Evolutionary conservation across 805 yeast genomes (phyloP).

Genomic region (Yamadazyma phyllophila): DNA sequence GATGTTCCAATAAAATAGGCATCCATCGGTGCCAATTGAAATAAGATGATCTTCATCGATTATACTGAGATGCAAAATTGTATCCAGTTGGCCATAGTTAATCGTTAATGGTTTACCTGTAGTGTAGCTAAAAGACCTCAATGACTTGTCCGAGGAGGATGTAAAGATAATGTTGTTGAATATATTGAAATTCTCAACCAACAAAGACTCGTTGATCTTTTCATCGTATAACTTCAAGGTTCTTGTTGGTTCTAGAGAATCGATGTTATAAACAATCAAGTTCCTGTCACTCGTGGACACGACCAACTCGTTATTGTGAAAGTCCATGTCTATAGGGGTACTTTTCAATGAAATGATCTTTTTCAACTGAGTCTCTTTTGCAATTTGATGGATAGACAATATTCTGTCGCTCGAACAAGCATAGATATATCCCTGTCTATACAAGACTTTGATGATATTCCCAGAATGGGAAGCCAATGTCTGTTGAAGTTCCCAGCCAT

Average conservation of each 20-base stretch:
- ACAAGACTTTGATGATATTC: slow-evolving; percentile 41
- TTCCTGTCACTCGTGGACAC: slow-evolving; percentile 26
- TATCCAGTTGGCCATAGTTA: slow-evolving; percentile 55
- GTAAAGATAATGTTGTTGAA: slow-evolving; percentile 33
- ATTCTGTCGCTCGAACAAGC: slow-evolving; percentile 65
- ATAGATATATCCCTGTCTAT: slow-evolving; percentile 31
- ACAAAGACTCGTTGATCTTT: slow-evolving; percentile 37
- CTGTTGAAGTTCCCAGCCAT: slow-evolving; percentile 52
- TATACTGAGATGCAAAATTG: slow-evolving; percentile 42
- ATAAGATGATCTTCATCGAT: slow-evolving; percentile 24
- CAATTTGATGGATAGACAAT: slow-evolving; percentile 49
- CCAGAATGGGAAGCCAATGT: slow-evolving; percentile 62
- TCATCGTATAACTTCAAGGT: slow-evolving; percentile 43
- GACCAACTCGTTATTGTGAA: slow-evolving; percentile 9
- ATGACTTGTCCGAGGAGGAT: slow-evolving; percentile 56
- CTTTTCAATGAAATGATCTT: slow-evolving; percentile 51
- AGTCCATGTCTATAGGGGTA: slow-evolving; percentile 46
- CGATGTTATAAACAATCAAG: slow-evolving; percentile 42
- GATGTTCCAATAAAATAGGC: slow-evolving; percentile 48
- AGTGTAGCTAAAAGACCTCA: slow-evolving; percentile 46
- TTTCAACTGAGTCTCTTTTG: slow-evolving; percentile 27
- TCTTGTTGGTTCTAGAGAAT: slow-evolving; percentile 31
- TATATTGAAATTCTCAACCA: slow-evolving; percentile 44
- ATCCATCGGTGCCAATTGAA: slow-evolving; percentile 53
- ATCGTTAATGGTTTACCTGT: slow-evolving; percentile 48